These are phyloP conservation scores for Evernia prunastri DNA, from an alignment of 495 filamentous ascomycete genomes.

Conservation along the genomic window DNA sequence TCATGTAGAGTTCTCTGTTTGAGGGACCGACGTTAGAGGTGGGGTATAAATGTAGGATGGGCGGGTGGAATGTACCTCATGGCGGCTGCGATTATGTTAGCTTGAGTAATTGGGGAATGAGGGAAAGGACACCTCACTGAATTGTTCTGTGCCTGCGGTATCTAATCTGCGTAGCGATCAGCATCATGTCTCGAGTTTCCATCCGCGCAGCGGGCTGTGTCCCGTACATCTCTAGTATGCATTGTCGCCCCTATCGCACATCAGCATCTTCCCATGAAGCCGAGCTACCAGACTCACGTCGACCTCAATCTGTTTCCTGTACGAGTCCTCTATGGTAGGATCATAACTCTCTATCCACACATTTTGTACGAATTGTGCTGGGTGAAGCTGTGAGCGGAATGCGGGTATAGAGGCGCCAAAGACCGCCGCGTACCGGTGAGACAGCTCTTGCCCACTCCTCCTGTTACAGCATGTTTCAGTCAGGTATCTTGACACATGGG, in stretches of 20 bases:
- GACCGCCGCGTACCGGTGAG: slow-evolving; percentile 68
- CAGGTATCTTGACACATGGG: background rate
- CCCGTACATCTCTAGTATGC: slow-evolving; percentile 88
- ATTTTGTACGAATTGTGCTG: slow-evolving; percentile 98
- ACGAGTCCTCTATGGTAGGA: slow-evolving; percentile 97
- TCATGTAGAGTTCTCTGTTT: slow-evolving; percentile 82
- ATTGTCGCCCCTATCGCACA: slow-evolving; percentile 72
- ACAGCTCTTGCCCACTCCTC: slow-evolving; percentile 97
- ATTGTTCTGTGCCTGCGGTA: slow-evolving; percentile 96
- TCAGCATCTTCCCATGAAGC: slow-evolving; percentile 17
- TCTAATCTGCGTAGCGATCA: slow-evolving; percentile 58
- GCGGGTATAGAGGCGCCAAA: slow-evolving; percentile 11
- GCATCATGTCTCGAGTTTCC: slow-evolving; percentile 3
- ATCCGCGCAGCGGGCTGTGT: slow-evolving; percentile 12
- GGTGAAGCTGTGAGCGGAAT: slow-evolving; percentile 20
- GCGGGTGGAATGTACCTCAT: slow-evolving; percentile 22
- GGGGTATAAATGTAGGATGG: slow-evolving; percentile 10
- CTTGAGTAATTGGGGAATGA: background rate
- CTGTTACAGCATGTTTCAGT: slow-evolving; percentile 42
- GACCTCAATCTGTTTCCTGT: slow-evolving; percentile 87
- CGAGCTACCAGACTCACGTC: slow-evolving; percentile 58
- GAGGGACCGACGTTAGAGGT: slow-evolving; percentile 6
- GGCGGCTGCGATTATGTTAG: slow-evolving; percentile 20
- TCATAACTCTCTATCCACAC: slow-evolving; percentile 99
- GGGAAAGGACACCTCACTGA: slow-evolving; percentile 41